phyloP scores from a whole-genome alignment of 495 filamentous ascomycete genomes.

The Lichina pygmaea region DNA sequence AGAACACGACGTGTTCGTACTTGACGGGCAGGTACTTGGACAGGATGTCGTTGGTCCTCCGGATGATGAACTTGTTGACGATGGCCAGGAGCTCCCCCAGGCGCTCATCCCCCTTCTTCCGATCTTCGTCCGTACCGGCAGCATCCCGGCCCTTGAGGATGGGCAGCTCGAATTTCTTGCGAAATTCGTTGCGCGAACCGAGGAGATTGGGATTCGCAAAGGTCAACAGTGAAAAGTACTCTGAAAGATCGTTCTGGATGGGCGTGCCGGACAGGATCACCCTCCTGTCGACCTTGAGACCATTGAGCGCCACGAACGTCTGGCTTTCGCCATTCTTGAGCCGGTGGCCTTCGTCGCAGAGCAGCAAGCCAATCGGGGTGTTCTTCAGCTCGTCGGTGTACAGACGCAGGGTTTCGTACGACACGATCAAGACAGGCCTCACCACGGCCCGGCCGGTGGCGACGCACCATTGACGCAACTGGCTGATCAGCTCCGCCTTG shows the following conservation, averaged over 20 bases:
- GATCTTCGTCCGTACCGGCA: conserved; percentile 59
- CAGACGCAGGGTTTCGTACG: conserved; percentile 83
- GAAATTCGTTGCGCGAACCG: conserved; percentile 72
- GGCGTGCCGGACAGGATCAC: conserved; percentile 95
- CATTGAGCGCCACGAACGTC: conserved; percentile 74
- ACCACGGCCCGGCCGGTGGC: conserved; percentile 72
- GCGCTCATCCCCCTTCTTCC: conserved; percentile 62
- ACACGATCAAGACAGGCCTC: conserved; percentile 94
- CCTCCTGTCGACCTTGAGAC: conserved; percentile 64
- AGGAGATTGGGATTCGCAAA: conserved; percentile 91
- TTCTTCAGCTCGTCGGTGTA: conserved; percentile 73
- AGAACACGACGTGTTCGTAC: conserved; percentile 99
- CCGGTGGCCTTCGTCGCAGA: conserved; percentile 98
- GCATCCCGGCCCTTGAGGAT: conserved; percentile 86
- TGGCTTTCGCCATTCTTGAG: conserved; percentile 93
- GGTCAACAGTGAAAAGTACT: conserved; percentile 89
- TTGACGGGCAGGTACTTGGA: conserved; percentile 97
- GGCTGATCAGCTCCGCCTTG: conserved; percentile 70
- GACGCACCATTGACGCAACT: conserved; percentile 87
- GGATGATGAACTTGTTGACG: conserved; percentile 98
- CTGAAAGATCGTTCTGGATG: conserved; percentile 91
- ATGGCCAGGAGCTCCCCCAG: conserved; percentile 51
- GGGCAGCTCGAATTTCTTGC: conserved; percentile 80
- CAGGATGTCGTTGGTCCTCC: conserved; percentile 89
- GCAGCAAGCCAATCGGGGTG: conserved; percentile 68